Base-by-base conservation (phyloP, 179 eudicot species). In the Silene noctiflora region DNA sequence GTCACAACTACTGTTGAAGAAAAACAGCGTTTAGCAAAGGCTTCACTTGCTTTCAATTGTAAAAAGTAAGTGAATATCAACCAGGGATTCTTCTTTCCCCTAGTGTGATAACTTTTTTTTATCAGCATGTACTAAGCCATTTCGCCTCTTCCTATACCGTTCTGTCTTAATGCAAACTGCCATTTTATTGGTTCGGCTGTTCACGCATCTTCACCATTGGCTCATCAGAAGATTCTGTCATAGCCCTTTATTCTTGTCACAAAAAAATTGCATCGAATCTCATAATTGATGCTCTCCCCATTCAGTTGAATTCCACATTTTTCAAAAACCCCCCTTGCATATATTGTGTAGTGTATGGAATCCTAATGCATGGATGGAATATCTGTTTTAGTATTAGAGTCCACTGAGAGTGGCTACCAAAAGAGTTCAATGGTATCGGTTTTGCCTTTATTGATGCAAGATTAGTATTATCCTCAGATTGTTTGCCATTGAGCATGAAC, bases 1-100 rank as follows among this genome's bases (percentile, higher is more conserved):
- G 97, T 95, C 69, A 76, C 90, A 24, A 87, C 93, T 64, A 87
- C 98, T 22, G 89, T 84, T 73, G 89, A 82, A 35, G 98, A 95
- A 85, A 95, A 93, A 78, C 91, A 87, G 17, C 84, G 87, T 77
- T 87, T 95, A 76, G 98, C 99, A 42, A 93, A 91, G 80, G 82
- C 93, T 72, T 91, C 97, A 56, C 92, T 95, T 79, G 97, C 96
- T 64, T 93, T 89, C 79, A 95, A 93, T 85, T 91, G 93, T 80
- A 93, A 90, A 76, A 93, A 84, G 98, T 91, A 81, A 88, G 95
- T 80, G 53, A 67, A 65, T 66, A 39, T 12, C 35, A 22, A 16
- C 58, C 63, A 60, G 2, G 55, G 11, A 51, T 64, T 62, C 58
- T 55, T 22, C 17, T 61, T 64, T 77, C 19, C 21, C 71, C 62